Evolutionary conservation across 805 yeast species (phyloP), one percentile per base, ranked within the genome.

Genomic region (Monosporozyma unispora): DNA sequence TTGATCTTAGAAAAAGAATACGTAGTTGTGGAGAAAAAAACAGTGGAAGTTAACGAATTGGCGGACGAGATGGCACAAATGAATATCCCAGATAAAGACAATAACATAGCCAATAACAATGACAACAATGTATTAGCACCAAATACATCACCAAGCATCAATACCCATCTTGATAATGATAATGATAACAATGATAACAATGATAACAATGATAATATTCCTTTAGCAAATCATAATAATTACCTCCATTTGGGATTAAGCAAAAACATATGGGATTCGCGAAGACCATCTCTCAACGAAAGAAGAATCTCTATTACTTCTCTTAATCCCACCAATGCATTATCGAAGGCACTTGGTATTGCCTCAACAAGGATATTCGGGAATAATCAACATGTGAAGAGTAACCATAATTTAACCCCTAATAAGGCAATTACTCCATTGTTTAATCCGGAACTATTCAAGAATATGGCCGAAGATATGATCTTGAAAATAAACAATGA

Each of bases 21-120:
- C 58, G 98, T 91, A 31, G 95, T 91, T 38, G 90, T 91, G 27
- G 98, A 91, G 64, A 93, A 91, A 64, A 78, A 95, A 46, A 87
- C 93, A 0, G 97, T 91, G 3, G 98, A 93, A 63, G 95, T 91
- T 8, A 91, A 91, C 70, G 91, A 96, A 2, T 73, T 93, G 50
- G 99, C 99, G 2, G 98, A 91, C 66, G 96, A 90, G 63, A 70
- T 91, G 47, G 90, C 87, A 3, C 57, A 58, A 43, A 46, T 57
- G 12, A 58, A 57, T 5, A n/a, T 45, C 55, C 12, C 40, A 25
- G 10, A 40, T 45, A 33, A 33, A 29, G 6, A 11, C 22, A 10
- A 46, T 10, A 28, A 46, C 18, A 27, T 3, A 35, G n/a, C 18
- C 38, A 38, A 25, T 25, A 25, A 25, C 27, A 25, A 25, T 25